phyloP scores from a whole-genome alignment of 2,329 filamentous ascomycete species.

The Trichoderma sp. region DNA sequence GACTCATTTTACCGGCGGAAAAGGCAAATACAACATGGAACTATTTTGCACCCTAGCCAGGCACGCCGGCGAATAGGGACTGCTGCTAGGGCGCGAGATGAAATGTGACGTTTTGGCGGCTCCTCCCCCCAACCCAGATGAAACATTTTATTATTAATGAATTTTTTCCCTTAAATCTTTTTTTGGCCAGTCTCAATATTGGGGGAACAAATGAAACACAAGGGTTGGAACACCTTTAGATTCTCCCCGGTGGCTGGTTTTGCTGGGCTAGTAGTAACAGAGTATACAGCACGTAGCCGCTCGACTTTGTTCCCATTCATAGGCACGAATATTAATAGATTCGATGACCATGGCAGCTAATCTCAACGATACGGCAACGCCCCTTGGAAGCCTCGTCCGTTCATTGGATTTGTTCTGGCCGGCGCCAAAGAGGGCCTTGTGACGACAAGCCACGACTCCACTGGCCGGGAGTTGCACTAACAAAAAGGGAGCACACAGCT shows the following conservation, averaged over 20 bases:
- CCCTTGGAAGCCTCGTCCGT: background rate
- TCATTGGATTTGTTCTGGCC: background rate
- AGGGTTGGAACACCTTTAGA: background rate
- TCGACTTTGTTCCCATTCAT: background rate
- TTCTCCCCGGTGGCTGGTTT: background rate
- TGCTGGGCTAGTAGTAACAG: background rate
- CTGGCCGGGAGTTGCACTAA: slow-evolving; percentile 4
- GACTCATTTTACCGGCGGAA: slow-evolving; percentile 1
- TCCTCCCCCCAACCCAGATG: background rate
- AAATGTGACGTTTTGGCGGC: slow-evolving; percentile 3
- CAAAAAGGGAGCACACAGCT: background rate
- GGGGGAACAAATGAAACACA: background rate
- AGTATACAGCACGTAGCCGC: background rate
- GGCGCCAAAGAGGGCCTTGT: slow-evolving; percentile 12
- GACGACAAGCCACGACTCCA: slow-evolving; percentile 14
- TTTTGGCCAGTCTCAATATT: background rate
- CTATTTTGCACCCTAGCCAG: slow-evolving; percentile 1
- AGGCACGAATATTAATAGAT: background rate
- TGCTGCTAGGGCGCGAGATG: slow-evolving; percentile 2
- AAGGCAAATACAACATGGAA: background rate
- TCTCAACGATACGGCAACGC: background rate
- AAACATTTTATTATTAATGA: slow-evolving; percentile 16
- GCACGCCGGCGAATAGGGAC: background rate
- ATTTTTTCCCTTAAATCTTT: background rate
- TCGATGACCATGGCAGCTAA: background rate